Evolutionary conservation across 208 protist species (phyloP).

Genomic region (Borovskyia barvae): DNA sequence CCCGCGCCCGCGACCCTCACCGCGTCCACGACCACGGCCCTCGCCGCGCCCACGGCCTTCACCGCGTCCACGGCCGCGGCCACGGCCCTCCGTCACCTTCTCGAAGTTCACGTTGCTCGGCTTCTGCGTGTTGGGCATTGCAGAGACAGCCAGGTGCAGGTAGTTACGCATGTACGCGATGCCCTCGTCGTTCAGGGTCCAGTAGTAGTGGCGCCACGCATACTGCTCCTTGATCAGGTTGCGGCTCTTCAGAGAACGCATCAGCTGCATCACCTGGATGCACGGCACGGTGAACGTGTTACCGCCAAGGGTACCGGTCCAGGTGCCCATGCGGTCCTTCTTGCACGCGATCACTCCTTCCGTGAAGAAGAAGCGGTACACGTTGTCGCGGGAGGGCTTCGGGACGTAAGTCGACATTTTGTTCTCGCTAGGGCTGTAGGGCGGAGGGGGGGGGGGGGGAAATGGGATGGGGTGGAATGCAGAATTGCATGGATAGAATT

Average conservation of each 20-base stretch:
- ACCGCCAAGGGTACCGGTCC: conserved; percentile 76
- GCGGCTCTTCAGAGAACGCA: conserved; percentile 90
- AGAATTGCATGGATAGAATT: no score
- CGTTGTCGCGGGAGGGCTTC: conserved; percentile 77
- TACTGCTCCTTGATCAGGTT: conserved; percentile 93
- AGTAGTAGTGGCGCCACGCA: conserved; percentile 95
- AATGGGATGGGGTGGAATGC: no score
- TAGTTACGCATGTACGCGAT: conserved; percentile 92
- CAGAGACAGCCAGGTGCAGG: conserved; percentile 85
- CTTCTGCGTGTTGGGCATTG: conserved; percentile 93
- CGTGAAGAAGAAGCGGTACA: conserved; percentile 93
- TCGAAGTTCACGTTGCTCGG: conserved; percentile 50
- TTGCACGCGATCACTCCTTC: conserved; percentile 91
- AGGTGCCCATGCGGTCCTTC: conserved; percentile 89
- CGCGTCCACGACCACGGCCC: conserved; percentile 49
- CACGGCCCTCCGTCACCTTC: conserved; percentile 41
- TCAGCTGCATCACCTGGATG: conserved; percentile 88
- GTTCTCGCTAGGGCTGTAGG: no score
- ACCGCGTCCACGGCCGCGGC: conserved; percentile 40
- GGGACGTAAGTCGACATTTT: conserved; percentile 86
- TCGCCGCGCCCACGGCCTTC: conserved; percentile 49
- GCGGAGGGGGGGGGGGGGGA: no score
- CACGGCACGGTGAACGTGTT: conserved; percentile 75
- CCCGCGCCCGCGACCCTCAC: conserved; percentile 62
- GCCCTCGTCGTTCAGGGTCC: conserved; percentile 91